Evolutionary conservation across 306 rosid genomes (phyloP).

Genomic region (Glycine latifolia): DNA sequence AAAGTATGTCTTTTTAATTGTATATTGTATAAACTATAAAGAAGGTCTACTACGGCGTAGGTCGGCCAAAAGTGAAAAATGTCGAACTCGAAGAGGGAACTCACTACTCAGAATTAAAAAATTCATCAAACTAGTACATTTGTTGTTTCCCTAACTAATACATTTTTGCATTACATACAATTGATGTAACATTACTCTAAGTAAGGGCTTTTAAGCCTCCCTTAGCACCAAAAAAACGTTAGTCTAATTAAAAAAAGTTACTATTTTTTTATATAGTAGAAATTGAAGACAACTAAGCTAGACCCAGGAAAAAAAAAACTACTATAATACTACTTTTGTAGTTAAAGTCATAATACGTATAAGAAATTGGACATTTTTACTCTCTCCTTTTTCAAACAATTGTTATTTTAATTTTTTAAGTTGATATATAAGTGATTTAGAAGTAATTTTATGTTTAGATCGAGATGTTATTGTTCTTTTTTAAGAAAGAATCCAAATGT

Average conservation of each 20-base stretch:
- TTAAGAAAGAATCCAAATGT: too few relatives aligned
- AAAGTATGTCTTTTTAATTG: neutral
- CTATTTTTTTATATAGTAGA: too few relatives aligned
- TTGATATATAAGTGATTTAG: neutral
- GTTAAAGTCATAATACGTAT: neutral
- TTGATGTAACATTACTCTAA: neutral
- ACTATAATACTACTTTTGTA: too few relatives aligned
- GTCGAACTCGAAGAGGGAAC: too few relatives aligned
- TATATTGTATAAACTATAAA: neutral
- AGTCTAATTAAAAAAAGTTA: too few relatives aligned
- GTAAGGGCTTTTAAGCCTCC: too few relatives aligned
- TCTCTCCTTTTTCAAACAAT: neutral
- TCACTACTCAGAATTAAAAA: neutral
- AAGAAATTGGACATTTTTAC: neutral
- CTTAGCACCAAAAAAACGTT: too few relatives aligned
- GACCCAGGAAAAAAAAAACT: too few relatives aligned
- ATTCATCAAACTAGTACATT: neutral
- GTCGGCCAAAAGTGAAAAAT: constrained; percentile 18
- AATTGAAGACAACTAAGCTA: too few relatives aligned
- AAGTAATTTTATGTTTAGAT: neutral
- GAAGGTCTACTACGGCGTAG: constrained; percentile 8
- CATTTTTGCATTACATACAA: neutral
- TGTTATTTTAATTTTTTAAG: neutral
- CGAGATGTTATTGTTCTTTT: too few relatives aligned
- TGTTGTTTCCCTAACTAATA: neutral